A percentile compares a stretch with the other conserved stretches of the same genome.
These are phyloP conservation scores for Paraphaeosphaeria minitans DNA, from an alignment of 2,329 filamentous ascomycete species.

Conservation along the genomic window DNA sequence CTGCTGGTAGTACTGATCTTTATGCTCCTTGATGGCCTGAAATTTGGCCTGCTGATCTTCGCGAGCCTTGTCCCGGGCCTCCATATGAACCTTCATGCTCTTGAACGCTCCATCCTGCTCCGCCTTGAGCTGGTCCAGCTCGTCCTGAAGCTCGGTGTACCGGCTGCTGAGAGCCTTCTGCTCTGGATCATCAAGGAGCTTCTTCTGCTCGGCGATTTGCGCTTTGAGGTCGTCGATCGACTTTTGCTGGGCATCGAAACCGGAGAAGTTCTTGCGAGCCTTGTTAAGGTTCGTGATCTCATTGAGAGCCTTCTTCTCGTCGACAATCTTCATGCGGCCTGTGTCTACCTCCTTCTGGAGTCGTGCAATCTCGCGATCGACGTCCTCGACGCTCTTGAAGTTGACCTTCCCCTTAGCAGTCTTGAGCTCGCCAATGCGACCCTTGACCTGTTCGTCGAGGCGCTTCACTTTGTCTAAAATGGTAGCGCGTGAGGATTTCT, in stretches of 20 bases:
- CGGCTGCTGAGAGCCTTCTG: constrained; percentile 84
- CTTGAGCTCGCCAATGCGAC: constrained; percentile 86
- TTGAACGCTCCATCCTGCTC: constrained; percentile 92
- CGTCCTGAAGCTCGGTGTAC: constrained; percentile 82
- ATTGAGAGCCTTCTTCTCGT: constrained; percentile 90
- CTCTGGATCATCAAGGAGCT: constrained; percentile 88
- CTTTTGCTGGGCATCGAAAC: constrained; percentile 85
- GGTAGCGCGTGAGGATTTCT: constrained; percentile 79
- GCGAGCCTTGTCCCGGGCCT: constrained; percentile 83
- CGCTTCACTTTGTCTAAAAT: constrained; percentile 91
- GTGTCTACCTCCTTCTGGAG: constrained; percentile 86
- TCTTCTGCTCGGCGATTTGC: constrained; percentile 87
- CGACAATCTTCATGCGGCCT: constrained; percentile 91
- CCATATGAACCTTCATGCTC: constrained; percentile 80
- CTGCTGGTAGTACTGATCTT: constrained; percentile 83
- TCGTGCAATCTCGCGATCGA: constrained; percentile 79
- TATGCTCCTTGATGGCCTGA: constrained; percentile 78
- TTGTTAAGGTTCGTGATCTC: constrained; percentile 85
- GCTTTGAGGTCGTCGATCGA: constrained; percentile 84
- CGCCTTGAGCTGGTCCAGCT: constrained; percentile 87
- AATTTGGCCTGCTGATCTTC: constrained; percentile 87
- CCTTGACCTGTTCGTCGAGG: constrained; percentile 86
- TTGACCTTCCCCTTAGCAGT: constrained; percentile 76
- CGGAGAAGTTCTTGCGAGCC: constrained; percentile 86
- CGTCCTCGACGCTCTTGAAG: constrained; percentile 86